Percentiles rank a stretch among this genome's conserved stretches.
Evolutionary conservation across 2,329 filamentous ascomycete genomes (phyloP).

Genomic region (Aplosporella prunicola): DNA sequence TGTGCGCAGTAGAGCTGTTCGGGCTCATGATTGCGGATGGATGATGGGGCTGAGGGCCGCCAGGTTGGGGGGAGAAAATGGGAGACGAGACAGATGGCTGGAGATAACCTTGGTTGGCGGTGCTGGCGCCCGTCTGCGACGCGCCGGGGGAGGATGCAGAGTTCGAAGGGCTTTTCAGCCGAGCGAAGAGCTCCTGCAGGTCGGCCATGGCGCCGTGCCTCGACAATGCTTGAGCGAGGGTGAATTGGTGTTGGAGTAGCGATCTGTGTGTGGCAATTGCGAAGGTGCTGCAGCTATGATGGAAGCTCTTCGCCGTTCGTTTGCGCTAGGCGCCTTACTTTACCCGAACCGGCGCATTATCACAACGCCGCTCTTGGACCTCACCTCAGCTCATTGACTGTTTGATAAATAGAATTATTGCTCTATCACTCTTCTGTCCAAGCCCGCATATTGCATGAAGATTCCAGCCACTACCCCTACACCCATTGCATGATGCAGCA

Average conservation of each 20-base stretch:
- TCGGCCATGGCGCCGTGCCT: slow-evolving; percentile 27
- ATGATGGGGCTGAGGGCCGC: slow-evolving; percentile 47
- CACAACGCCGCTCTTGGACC: too few species aligned
- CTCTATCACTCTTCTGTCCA: too few species aligned
- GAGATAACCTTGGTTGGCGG: slow-evolving; percentile 32
- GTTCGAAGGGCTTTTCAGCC: slow-evolving; percentile 27
- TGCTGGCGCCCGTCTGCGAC: slow-evolving; percentile 6
- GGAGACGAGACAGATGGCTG: slow-evolving; percentile 50
- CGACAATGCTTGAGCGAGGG: slow-evolving; percentile 5
- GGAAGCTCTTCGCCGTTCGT: too few species aligned
- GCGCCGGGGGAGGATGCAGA: slow-evolving; percentile 13
- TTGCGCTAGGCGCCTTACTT: too few species aligned
- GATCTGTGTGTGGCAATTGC: slow-evolving; percentile 2
- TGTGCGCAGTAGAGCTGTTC: slow-evolving; percentile 38
- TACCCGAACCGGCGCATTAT: too few species aligned
- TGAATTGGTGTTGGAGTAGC: slow-evolving; percentile 8
- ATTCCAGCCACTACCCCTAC: too few species aligned
- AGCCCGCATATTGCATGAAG: too few species aligned
- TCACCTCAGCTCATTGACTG: too few species aligned
- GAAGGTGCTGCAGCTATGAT: slow-evolving; percentile 5
- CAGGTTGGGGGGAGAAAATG: slow-evolving; percentile 46
- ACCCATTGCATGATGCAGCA: too few species aligned
- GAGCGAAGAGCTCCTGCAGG: slow-evolving; percentile 35
- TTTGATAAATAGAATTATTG: too few species aligned
- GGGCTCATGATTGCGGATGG: slow-evolving; percentile 51